These are phyloP conservation scores for Bullera alba DNA, from an alignment of 768 basidiomycete genomes.

Conservation along the genomic window DNA sequence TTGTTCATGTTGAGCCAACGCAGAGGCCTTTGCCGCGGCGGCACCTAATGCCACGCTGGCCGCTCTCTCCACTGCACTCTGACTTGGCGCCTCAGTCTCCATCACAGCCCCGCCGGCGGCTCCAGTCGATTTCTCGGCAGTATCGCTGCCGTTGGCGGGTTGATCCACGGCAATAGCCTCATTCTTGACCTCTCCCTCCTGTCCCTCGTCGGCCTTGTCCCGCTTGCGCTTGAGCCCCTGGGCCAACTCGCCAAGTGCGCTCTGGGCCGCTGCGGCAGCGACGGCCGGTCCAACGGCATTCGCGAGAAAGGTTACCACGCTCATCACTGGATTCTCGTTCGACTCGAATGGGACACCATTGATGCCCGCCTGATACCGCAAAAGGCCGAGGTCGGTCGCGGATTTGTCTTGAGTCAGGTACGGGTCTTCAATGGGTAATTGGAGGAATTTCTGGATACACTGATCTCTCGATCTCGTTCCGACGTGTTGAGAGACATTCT, in stretches of 20 bases:
- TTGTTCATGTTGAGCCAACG: constrained; percentile 77
- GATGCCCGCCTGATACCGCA: constrained; percentile 37
- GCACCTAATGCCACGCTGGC: constrained; percentile 82
- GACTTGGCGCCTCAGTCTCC: constrained; percentile 39
- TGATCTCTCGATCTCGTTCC: constrained; percentile 85
- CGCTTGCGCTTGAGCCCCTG: constrained; percentile 52
- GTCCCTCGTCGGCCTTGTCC: constrained; percentile 11
- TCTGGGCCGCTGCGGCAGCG: constrained; percentile 88
- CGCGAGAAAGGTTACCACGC: constrained; percentile 93
- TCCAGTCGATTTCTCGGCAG: constrained; percentile 6
- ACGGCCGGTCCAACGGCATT: constrained; percentile 76
- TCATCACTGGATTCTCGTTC: constrained; percentile 96
- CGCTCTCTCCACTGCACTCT: constrained; percentile 69
- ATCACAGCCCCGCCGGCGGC: constrained; percentile 1
- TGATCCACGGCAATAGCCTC: constrained; percentile 53
- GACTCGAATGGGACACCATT: constrained; percentile 78
- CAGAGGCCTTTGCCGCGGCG: constrained; percentile 73
- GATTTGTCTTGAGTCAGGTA: constrained; percentile 59
- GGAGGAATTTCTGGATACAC: constrained; percentile 90
- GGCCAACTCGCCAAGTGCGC: constrained; percentile 72
- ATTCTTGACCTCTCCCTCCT: constrained; percentile 16
- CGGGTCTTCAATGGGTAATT: constrained; percentile 91
- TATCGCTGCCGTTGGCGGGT: neutral
- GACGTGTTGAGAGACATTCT: constrained; percentile 83
- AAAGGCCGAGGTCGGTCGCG: constrained; percentile 37